Conservation (phyloP, 345 rosid genomes). For the Moricandia arvensis region DNA sequence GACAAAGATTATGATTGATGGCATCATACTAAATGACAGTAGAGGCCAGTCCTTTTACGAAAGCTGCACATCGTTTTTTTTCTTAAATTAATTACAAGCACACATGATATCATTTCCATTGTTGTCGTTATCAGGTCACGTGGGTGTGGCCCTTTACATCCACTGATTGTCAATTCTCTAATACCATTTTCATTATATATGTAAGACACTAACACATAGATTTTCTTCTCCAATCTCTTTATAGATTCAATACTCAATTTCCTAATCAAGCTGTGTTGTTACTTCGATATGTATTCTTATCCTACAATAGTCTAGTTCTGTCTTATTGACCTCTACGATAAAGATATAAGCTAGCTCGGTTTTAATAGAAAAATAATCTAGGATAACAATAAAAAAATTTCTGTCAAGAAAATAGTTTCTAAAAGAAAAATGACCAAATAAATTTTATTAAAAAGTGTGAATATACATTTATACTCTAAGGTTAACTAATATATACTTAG, state of each 20-base stretch:
- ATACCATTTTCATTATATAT: conserved; percentile 3
- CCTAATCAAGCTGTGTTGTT: background rate
- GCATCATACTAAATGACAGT: conserved; percentile 21
- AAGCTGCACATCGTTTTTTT: conserved; percentile 18
- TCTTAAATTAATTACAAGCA: conserved; percentile 4
- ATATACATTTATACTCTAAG: no score
- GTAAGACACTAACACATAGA: background rate
- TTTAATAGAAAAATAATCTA: no score
- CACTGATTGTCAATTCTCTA: conserved; percentile 11
- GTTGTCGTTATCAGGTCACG: conserved; percentile 32
- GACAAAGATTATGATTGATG: conserved; percentile 17
- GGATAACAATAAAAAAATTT: no score
- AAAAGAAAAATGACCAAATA: no score
- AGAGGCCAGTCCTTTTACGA: conserved; percentile 21
- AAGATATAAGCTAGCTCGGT: no score
- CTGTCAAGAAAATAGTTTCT: no score
- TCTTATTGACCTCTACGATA: background rate
- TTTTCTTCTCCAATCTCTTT: background rate
- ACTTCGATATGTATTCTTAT: background rate
- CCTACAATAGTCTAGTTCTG: background rate
- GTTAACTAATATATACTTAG: no score
- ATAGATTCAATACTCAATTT: background rate
- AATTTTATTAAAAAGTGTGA: no score
- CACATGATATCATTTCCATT: conserved; percentile 28
- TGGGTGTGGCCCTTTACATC: conserved; percentile 35